Conservation (phyloP, 1,139 yeast genomes). For the Geotrichum phurueaensis region DNA sequence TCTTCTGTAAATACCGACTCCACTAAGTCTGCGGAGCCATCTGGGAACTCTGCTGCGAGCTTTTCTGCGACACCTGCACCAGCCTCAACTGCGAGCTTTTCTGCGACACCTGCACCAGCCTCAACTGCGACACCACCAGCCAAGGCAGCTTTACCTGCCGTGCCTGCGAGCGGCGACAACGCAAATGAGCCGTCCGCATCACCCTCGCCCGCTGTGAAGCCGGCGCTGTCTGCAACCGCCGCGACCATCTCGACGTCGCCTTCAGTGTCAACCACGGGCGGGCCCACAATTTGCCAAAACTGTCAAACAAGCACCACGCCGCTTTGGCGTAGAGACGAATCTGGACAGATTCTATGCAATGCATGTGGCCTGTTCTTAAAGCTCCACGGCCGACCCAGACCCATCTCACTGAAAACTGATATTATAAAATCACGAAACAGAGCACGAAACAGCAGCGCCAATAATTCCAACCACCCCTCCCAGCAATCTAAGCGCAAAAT, state of each 20-base stretch:
- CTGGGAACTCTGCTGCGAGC: background rate
- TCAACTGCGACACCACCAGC: background rate
- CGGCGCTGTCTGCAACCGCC: background rate
- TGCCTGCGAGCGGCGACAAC: background rate
- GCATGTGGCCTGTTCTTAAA: constrained; percentile 90
- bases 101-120: background rate
- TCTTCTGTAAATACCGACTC: background rate
- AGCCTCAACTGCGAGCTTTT: background rate
- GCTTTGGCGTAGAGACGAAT: constrained; percentile 88
- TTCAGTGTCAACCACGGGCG: constrained; percentile 4
- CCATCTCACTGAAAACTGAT: constrained; percentile 83
- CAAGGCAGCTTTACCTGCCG: background rate
- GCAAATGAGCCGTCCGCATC: background rate
- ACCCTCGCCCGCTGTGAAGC: background rate
- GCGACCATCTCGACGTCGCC: constrained; percentile 1
- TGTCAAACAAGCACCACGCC: constrained; percentile 92
- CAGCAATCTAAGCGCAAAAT: constrained; percentile 14
- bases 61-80: background rate
- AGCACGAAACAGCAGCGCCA: constrained; percentile 29
- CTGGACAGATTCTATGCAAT: constrained; percentile 86
- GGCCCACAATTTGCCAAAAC: constrained; percentile 68
- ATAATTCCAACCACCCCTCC: background rate
- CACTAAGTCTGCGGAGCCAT: background rate
- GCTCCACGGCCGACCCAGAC: constrained; percentile 86
- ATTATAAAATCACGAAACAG: constrained; percentile 86